Conservation (phyloP, 306 rosid genomes). For the Castanea crenata region DNA sequence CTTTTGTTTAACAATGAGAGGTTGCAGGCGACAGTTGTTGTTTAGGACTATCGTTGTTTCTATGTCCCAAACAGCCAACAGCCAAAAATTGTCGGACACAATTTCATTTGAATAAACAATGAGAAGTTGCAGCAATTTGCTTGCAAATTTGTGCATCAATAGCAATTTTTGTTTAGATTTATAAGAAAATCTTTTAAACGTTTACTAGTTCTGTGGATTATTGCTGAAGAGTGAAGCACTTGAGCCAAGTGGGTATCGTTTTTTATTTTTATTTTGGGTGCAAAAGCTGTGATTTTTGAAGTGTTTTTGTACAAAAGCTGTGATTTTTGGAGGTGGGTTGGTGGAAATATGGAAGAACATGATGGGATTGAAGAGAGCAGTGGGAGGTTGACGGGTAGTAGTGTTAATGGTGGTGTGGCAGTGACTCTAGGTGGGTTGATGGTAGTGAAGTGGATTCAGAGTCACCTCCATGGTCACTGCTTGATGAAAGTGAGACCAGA, state of each 20-base stretch:
- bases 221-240: background rate
- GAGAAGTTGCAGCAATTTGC: background rate
- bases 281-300: background rate
- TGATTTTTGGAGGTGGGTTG: constrained; percentile 26
- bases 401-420: constrained; percentile 38
- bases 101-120: background rate
- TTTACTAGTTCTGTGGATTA: constrained; percentile 21
- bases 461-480: constrained; percentile 41
- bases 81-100: too few relatives aligned
- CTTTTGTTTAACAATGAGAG: too few relatives aligned
- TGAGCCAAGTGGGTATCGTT: background rate
- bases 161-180: background rate
- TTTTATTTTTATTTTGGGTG: background rate
- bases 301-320: background rate
- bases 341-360: constrained; percentile 41
- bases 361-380: constrained; percentile 76
- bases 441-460: constrained; percentile 83
- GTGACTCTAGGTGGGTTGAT: constrained; percentile 82
- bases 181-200: background rate
- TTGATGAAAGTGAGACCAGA: constrained; percentile 33
- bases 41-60: too few relatives aligned
- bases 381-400: constrained; percentile 43
- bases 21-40: too few relatives aligned
- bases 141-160: background rate
- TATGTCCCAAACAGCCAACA: too few relatives aligned